phyloP scores from a whole-genome alignment of 1,284 basidiomycete species.

The Pyrrhoderma lamaoense region DNA sequence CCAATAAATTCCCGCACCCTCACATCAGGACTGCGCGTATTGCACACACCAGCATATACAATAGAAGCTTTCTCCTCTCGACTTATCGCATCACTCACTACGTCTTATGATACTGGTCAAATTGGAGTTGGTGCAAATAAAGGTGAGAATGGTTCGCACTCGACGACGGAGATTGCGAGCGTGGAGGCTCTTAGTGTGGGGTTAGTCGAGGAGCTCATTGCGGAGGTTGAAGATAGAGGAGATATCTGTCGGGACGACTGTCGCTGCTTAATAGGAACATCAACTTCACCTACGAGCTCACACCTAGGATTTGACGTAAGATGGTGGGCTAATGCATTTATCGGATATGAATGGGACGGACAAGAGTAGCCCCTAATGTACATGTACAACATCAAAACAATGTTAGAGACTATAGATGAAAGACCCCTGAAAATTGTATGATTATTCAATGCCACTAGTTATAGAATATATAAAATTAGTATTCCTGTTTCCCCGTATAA shows the following conservation, averaged over 20 bases:
- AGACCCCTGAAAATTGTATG: too few species aligned
- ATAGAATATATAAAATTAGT: too few species aligned
- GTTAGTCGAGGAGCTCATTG: constrained; percentile 68
- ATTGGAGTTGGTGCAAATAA: too few species aligned
- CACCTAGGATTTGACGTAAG: constrained; percentile 11
- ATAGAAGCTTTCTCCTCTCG: constrained; percentile 59
- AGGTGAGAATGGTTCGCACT: constrained; percentile 34
- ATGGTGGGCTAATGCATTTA: constrained; percentile 18
- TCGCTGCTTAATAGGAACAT: background rate
- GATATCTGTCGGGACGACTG: constrained; percentile 70
- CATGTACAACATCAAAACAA: too few species aligned
- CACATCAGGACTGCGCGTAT: constrained; percentile 64
- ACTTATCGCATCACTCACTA: constrained; percentile 45
- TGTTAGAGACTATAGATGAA: too few species aligned
- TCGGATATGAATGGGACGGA: constrained; percentile 17
- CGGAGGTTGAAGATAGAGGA: constrained; percentile 57
- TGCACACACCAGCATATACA: constrained; percentile 77
- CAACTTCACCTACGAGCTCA: background rate
- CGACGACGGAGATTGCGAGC: constrained; percentile 57
- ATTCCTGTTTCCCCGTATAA: too few species aligned
- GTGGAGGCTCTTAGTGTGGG: constrained; percentile 65
- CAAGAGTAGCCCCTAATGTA: background rate
- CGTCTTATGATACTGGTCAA: constrained; percentile 19
- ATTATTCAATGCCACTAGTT: too few species aligned
- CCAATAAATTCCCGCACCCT: constrained; percentile 66